Base-by-base conservation (phyloP, 805 yeast species). In the Yarrowia sp. region DNA sequence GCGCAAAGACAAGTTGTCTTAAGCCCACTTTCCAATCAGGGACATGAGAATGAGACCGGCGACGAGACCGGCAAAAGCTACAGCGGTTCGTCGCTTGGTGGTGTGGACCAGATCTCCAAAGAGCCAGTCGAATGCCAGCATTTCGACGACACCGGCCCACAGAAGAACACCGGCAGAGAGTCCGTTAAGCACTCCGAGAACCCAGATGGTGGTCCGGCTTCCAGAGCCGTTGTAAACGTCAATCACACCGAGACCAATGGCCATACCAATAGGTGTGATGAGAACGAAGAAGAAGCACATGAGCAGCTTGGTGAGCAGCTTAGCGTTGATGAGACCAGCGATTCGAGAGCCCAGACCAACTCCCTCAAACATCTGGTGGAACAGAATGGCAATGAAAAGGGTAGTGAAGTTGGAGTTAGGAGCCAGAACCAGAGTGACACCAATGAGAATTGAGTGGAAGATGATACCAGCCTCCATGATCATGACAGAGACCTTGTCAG, bases 331-430 rank as follows among this genome's bases (percentile, higher is more conserved):
- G 0, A 84, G 79, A 33, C 79, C 81, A 1, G 90, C 88, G 48
- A 87, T 80, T 76, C 93, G 82, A 10, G 91, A 81, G 28, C 93
- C 93, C 69, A 89, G 77, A 67, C 92, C 95, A 63, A 89, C 78
- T 65, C 93, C 95, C 77, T 88, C 95, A 71, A 88, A 88, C 80
- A 85, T 80, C 76, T 88, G 95, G 73, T 89, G 90, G 78, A 85
- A 85, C 6, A 83, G 81, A 54, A 81, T 64, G 21, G 85, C 90
- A 49, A 83, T 77, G 70, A 83, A 85, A 61, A 85, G 76, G 3
- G 86, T 79, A 52, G 76, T 78, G 70, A 84, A 86, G 69, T 84
- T 87, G 41, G 38, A 30, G 32, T 41, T 41, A 24, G 49, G 51
- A 16, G 63, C 63, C 30, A 58, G 51, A 4, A 86, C 85, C 65